Base-by-base conservation (phyloP, 2,329 filamentous ascomycete genomes). In the Colletotrichum sp. region DNA sequence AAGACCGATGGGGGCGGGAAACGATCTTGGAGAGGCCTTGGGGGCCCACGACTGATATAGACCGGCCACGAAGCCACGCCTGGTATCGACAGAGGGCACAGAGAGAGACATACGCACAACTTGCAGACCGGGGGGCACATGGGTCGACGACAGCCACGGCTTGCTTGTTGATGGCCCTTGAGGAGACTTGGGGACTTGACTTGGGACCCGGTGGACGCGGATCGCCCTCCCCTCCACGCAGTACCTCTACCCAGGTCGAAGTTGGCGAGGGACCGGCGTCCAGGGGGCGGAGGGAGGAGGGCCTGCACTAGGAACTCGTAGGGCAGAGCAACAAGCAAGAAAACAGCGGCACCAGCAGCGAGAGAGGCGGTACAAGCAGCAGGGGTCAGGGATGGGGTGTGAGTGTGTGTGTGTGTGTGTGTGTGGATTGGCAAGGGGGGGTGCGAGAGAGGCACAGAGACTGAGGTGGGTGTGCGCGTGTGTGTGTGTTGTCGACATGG, bases 41-140 rank as follows among this genome's bases (percentile, higher is more conserved):
- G 75, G 76, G 75, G 62, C 75, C 75, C 64, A 69, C 71, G 71
- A 77, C 75, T 77, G 68, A 77, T 77, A 77, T 77, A 77, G 75
- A 77, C 72, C 64, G 64, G 52, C 68, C 55, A 48, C 55, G 73
- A 76, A 64, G 73, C 75, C 55, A 55, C 71, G 43, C 64, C 32
- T 74, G 28, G 52, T 59, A 56, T 74, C 64, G 58, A 48, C 43
- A 21, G 43, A 48, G 43, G 43, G 43, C 43, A 48, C 43, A 48
- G 43, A 75, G 59, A 69, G 48, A 69, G 59, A 73, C 28, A 75
- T 56, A 70, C 62, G 26, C 73, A 73, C 64, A 36, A 65, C 61
- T 61, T 52, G 59, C 21, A 64, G 73, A 48, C 73, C 9, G 48
- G 73, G 70, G 36, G 71, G 52, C 70, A 70, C 61, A 73, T 73